These are phyloP conservation scores for Pythium rishiriense DNA, from an alignment of 352 stramenopile genomes.

Conservation along the genomic window DNA sequence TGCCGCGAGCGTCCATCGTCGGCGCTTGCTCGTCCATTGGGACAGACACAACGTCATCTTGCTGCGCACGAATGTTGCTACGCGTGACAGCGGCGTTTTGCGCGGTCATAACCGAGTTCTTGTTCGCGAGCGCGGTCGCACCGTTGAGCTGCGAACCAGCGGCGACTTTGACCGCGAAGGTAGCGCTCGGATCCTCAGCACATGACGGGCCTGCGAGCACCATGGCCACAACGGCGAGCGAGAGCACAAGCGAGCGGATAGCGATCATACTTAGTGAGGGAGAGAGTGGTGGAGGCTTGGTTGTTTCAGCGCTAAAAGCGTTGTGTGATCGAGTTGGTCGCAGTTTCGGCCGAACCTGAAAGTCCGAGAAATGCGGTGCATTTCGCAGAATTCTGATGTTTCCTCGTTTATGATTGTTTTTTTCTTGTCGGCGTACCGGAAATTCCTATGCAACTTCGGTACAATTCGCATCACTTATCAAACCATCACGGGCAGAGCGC, in stretches of 20 bases:
- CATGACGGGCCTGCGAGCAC: not conserved
- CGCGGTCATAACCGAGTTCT: not conserved
- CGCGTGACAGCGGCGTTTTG: constrained; percentile 22
- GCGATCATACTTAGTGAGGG: constrained; percentile 7
- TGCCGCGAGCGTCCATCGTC: not conserved
- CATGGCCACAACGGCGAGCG: constrained; percentile 13
- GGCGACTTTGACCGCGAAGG: not conserved
- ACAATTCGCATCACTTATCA: too few relatives aligned
- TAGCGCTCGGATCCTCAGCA: not conserved
- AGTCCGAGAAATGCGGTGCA: not conserved
- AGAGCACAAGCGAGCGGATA: constrained; percentile 12
- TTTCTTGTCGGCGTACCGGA: too few relatives aligned
- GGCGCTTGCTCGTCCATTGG: not conserved
- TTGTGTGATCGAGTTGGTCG: not conserved
- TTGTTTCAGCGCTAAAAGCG: constrained; percentile 3
- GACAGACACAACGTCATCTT: not conserved
- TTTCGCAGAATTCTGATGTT: not conserved
- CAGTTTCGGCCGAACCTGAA: not conserved
- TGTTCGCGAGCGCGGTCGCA: not conserved
- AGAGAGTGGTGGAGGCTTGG: not conserved
- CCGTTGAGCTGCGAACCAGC: not conserved
- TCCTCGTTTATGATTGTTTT: too few relatives aligned
- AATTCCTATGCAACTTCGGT: too few relatives aligned
- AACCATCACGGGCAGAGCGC: not conserved
- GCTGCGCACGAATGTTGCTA: constrained; percentile 22